A percentile compares a stretch with the other conserved stretches of the same genome.
These are phyloP conservation scores for Calendula officinalis DNA, from an alignment of 129 eudicot species.

Conservation along the genomic window DNA sequence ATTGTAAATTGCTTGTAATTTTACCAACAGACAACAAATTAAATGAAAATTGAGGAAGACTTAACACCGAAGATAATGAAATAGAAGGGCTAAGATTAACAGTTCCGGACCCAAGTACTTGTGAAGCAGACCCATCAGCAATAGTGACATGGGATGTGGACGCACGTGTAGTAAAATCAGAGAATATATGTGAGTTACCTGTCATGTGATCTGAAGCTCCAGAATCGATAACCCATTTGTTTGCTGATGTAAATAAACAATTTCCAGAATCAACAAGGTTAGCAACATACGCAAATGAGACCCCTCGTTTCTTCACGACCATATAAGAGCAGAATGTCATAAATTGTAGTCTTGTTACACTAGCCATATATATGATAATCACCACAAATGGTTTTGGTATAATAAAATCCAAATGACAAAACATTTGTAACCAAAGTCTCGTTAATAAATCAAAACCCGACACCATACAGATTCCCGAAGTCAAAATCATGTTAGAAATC, in stretches of 20 bases:
- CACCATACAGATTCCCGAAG: too few species aligned
- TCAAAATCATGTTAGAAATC: too few species aligned
- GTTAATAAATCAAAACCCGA: too few species aligned
- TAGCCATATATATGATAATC: too few species aligned
- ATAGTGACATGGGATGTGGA: background rate
- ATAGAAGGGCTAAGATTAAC: background rate
- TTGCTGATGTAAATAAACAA: background rate
- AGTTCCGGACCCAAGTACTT: background rate
- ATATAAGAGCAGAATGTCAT: background rate
- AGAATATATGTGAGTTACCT: background rate
- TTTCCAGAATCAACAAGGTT: background rate
- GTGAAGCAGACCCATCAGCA: slow-evolving; percentile 9
- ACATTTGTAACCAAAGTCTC: too few species aligned
- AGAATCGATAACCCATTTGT: background rate
- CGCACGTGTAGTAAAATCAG: background rate
- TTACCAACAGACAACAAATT: background rate
- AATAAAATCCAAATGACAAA: too few species aligned
- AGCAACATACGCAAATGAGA: background rate
- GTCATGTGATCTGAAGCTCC: background rate
- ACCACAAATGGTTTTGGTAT: too few species aligned
- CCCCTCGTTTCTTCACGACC: background rate
- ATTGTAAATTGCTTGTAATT: background rate
- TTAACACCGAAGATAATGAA: background rate
- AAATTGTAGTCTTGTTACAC: too few species aligned
- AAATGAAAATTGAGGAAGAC: background rate